A percentile compares a stretch with the other conserved stretches of the same genome.
Evolutionary conservation across 345 rosid genomes (phyloP).

Genomic region (Hibiscus mutabilis): DNA sequence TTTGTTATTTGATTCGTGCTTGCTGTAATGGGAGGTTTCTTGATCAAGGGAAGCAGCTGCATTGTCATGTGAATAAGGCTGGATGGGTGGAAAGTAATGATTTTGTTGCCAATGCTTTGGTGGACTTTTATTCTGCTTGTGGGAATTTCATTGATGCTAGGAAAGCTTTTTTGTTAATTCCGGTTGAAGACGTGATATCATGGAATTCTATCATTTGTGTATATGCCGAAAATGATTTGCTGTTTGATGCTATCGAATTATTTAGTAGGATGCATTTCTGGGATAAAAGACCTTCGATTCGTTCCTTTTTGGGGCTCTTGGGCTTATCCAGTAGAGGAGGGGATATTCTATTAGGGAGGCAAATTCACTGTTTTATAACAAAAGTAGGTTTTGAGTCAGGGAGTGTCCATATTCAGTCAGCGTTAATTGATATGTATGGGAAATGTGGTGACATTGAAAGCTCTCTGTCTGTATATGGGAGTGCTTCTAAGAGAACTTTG

Average conservation of each 20-base stretch:
- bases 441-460: conserved; percentile 61
- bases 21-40: conserved; percentile 40
- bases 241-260: conserved; percentile 43
- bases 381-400: conserved; percentile 47
- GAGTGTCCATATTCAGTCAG: conserved; percentile 55
- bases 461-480: conserved; percentile 38
- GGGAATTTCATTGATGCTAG: conserved; percentile 36
- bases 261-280: conserved; percentile 63
- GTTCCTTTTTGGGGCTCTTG: conserved; percentile 54
- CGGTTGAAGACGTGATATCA: conserved; percentile 48
- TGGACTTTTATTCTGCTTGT: conserved; percentile 70
- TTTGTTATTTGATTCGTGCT: conserved; percentile 58
- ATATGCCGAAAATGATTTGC: conserved; percentile 25
- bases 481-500: conserved; percentile 30
- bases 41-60: conserved; percentile 64
- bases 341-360: conserved; percentile 47
- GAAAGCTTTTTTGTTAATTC: conserved; percentile 43
- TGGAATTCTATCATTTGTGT: conserved; percentile 76
- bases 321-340: conserved; percentile 42
- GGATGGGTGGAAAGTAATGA: conserved; percentile 45
- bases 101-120: conserved; percentile 60
- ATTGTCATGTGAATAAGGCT: conserved; percentile 45
- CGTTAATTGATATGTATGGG: conserved; percentile 64
- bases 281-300: conserved; percentile 58
- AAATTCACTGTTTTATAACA: conserved; percentile 54